Evolutionary conservation across 495 filamentous ascomycete species (phyloP).

Genomic region (Umbilicaria muhlenbergii): DNA sequence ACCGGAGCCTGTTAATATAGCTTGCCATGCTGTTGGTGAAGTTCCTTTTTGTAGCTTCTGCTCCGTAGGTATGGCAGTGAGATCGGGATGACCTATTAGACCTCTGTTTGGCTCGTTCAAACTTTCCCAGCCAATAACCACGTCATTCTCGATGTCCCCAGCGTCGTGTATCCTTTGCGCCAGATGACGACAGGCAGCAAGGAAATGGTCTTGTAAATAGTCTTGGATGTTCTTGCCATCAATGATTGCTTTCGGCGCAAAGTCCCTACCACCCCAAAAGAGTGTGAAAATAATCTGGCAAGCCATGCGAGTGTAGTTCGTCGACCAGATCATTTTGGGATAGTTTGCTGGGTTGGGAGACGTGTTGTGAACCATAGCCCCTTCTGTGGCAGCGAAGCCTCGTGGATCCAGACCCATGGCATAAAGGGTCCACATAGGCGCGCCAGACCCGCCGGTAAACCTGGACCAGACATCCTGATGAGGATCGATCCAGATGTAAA

Average conservation of each 20-base stretch:
- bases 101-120: conserved; percentile 91
- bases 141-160: conserved; percentile 70
- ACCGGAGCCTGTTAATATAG: conserved; percentile 78
- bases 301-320: conserved; percentile 80
- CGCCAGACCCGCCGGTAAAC: conserved; percentile 85
- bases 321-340: conserved; percentile 99
- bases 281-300: conserved; percentile 86
- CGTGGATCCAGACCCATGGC: conserved; percentile 80
- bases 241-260: conserved; percentile 91
- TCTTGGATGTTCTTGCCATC: conserved; percentile 94
- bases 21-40: conserved; percentile 88
- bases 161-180: conserved; percentile 79
- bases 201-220: conserved; percentile 78
- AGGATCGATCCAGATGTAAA: conserved; percentile 94
- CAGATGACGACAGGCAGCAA: conserved; percentile 62
- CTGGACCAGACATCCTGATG: conserved; percentile 98
- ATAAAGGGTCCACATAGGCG: conserved; percentile 95
- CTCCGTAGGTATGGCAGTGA: conserved; percentile 67
- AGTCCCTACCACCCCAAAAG: conserved; percentile 86
- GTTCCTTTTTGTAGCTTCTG: conserved; percentile 90
- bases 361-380: conserved; percentile 87
- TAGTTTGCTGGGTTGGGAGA: conserved; percentile 76
- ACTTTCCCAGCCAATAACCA: conserved; percentile 91
- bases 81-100: conserved; percentile 69
- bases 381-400: conserved; percentile 73